These are phyloP conservation scores for Lasiosphaeria hispida DNA, from an alignment of 495 filamentous ascomycete species.

Conservation along the genomic window DNA sequence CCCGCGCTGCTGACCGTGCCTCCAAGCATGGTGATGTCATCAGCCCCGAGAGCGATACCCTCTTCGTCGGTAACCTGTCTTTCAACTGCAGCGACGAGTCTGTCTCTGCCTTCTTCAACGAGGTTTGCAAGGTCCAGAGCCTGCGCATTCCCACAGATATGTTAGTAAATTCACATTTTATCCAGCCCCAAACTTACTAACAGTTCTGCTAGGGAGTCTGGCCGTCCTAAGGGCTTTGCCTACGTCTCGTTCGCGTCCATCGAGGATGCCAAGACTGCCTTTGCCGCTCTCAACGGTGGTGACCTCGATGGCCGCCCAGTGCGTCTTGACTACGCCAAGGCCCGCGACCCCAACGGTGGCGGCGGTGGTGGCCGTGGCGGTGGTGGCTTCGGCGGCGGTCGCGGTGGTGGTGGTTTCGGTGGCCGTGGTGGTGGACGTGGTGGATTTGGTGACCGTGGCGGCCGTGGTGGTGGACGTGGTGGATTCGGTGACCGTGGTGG, in stretches of 20 bases:
- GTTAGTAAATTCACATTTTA: slow-evolving; percentile 38
- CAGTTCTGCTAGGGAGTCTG: slow-evolving; percentile 60
- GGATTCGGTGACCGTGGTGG: slow-evolving; percentile 41
- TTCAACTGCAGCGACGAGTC: slow-evolving; percentile 79
- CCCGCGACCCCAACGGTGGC: slow-evolving; percentile 62
- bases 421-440: slow-evolving; percentile 36
- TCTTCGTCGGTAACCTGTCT: slow-evolving; percentile 90
- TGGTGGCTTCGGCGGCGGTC: slow-evolving; percentile 49
- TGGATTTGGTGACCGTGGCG: slow-evolving; percentile 34
- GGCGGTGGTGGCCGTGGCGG: slow-evolving; percentile 47
- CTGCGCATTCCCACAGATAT: slow-evolving; percentile 87
- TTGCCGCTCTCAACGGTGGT: slow-evolving; percentile 70
- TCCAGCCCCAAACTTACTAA: slow-evolving; percentile 34
- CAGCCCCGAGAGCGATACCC: slow-evolving; percentile 76
- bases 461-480: slow-evolving; percentile 33
- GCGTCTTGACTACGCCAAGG: slow-evolving; percentile 85
- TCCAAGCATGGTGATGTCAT: slow-evolving; percentile 71
- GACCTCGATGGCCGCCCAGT: slow-evolving; percentile 73
- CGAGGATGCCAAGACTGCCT: slow-evolving; percentile 80
- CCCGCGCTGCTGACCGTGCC: slow-evolving; percentile 67
- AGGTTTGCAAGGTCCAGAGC: slow-evolving; percentile 66
- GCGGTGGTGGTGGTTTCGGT: slow-evolving; percentile 54
- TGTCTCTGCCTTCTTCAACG: slow-evolving; percentile 71
- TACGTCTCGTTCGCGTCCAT: slow-evolving; percentile 83
- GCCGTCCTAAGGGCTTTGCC: slow-evolving; percentile 89